Percentiles rank a stretch among this genome's conserved stretches.
These are phyloP conservation scores for Parietaria judaica DNA, from an alignment of 306 rosid genomes.

Conservation along the genomic window DNA sequence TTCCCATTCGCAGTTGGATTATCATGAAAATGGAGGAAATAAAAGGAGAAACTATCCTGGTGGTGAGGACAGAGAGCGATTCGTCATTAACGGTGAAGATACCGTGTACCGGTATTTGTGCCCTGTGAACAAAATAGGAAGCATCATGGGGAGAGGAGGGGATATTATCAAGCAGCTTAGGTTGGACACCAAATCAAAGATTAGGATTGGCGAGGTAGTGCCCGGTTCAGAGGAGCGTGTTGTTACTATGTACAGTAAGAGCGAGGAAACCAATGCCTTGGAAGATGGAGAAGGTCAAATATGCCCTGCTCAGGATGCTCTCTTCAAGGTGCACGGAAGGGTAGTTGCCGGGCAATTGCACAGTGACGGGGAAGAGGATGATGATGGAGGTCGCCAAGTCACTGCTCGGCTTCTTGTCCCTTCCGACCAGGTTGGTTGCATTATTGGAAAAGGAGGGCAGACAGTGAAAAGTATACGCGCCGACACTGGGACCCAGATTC, in stretches of 20 bases:
- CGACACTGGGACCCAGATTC: constrained; percentile 90
- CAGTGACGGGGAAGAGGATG: constrained; percentile 66
- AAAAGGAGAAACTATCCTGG: constrained; percentile 60
- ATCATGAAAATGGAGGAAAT: constrained; percentile 56
- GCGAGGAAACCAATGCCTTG: constrained; percentile 59
- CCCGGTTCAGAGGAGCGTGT: constrained; percentile 84
- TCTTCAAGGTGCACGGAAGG: constrained; percentile 76
- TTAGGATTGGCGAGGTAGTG: constrained; percentile 88
- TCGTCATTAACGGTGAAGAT: constrained; percentile 71
- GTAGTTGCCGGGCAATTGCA: constrained; percentile 83
- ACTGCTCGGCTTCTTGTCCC: constrained; percentile 80
- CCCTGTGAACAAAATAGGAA: constrained; percentile 74
- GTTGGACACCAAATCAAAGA: constrained; percentile 74
- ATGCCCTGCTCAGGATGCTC: constrained; percentile 85
- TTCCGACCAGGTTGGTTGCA: constrained; percentile 93
- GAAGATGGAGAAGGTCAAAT: constrained; percentile 50
- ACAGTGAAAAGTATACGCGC: constrained; percentile 74
- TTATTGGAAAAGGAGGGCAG: constrained; percentile 94
- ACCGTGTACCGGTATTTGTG: constrained; percentile 83
- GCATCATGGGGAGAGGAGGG: constrained; percentile 97
- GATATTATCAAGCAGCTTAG: constrained; percentile 96
- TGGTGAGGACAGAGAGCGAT: constrained; percentile 84
- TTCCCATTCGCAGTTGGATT: constrained; percentile 55
- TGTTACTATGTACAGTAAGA: constrained; percentile 62
- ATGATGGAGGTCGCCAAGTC: constrained; percentile 57